Conservation (phyloP, 148 eudicot species). For the Dianthus caryophyllus region DNA sequence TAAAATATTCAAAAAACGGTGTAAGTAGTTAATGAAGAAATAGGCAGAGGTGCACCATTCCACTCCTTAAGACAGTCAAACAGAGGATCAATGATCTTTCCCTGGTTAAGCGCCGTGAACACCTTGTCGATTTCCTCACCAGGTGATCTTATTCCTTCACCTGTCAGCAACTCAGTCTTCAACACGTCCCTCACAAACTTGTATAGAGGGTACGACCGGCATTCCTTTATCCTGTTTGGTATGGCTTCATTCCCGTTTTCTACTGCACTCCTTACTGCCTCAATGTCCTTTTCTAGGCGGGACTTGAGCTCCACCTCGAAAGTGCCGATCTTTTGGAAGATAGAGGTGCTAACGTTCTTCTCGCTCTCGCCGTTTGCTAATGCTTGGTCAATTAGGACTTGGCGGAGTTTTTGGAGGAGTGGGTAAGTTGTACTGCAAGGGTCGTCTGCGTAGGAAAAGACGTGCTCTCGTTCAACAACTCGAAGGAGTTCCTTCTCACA, state of each 20-base stretch:
- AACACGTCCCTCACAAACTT: conserved; percentile 56
- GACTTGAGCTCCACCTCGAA: conserved; percentile 62
- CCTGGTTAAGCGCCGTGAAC: conserved; percentile 56
- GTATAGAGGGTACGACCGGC: conserved; percentile 74
- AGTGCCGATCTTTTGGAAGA: conserved; percentile 67
- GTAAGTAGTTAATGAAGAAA: conserved; percentile 30
- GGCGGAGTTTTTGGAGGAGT: conserved; percentile 62
- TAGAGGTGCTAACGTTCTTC: conserved; percentile 49
- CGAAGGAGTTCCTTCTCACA: conserved; percentile 63
- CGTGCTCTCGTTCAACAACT: conserved; percentile 66
- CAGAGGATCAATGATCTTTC: conserved; percentile 63
- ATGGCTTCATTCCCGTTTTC: conserved; percentile 49
- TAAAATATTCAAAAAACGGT: too few relatives aligned
- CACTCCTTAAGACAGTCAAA: conserved; percentile 65
- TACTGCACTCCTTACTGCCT: conserved; percentile 37
- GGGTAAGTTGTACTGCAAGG: conserved; percentile 66
- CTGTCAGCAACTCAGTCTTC: conserved; percentile 47
- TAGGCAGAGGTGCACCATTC: conserved; percentile 81
- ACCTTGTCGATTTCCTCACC: conserved; percentile 78
- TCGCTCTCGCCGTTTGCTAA: conserved; percentile 55
- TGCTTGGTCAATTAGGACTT: conserved; percentile 54
- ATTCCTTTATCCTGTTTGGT: conserved; percentile 60
- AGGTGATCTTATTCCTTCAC: conserved; percentile 57
- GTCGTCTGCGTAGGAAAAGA: conserved; percentile 67
- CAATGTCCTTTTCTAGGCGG: conserved; percentile 57